Conservation (phyloP, 352 stramenopile genomes). For the Peronospora tabacina region DNA sequence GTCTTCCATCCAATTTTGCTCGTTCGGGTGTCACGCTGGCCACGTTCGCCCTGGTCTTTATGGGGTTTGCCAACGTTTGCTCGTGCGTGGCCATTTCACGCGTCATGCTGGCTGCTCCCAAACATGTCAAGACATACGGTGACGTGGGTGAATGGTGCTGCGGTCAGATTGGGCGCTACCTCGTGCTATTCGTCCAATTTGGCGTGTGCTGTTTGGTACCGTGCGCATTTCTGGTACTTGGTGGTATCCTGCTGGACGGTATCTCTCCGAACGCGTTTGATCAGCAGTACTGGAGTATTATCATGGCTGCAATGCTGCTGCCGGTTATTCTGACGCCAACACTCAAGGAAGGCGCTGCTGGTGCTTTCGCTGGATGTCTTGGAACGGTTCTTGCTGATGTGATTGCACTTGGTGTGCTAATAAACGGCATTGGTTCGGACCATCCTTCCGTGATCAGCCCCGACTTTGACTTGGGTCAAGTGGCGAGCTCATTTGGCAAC, state of each 20-base stretch:
- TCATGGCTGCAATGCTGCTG: slow-evolving; percentile 47
- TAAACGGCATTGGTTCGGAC: slow-evolving; percentile 34
- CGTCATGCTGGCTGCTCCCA: slow-evolving; percentile 51
- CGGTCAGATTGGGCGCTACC: slow-evolving; percentile 36
- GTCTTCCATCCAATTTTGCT: slow-evolving; percentile 54
- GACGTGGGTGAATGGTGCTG: slow-evolving; percentile 58
- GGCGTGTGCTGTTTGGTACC: slow-evolving; percentile 49
- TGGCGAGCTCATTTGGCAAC: slow-evolving; percentile 53
- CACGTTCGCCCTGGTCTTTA: slow-evolving; percentile 44
- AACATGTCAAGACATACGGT: slow-evolving; percentile 50
- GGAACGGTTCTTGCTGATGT: slow-evolving; percentile 48
- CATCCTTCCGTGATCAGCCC: slow-evolving; percentile 33
- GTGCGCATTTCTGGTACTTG: slow-evolving; percentile 52
- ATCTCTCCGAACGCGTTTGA: slow-evolving; percentile 47
- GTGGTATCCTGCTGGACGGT: slow-evolving; percentile 43
- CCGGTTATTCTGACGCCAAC: slow-evolving; percentile 52
- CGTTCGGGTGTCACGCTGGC: slow-evolving; percentile 40
- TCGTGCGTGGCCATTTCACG: slow-evolving; percentile 49
- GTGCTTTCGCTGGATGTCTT: slow-evolving; percentile 45
- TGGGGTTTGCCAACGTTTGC: slow-evolving; percentile 56
- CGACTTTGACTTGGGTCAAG: slow-evolving; percentile 40
- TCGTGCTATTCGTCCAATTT: slow-evolving; percentile 49
- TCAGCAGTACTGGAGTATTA: slow-evolving; percentile 47
- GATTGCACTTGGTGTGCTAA: slow-evolving; percentile 39
- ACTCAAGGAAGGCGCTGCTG: slow-evolving; percentile 48